Conservation (phyloP, 176 grass and related monocot genomes). For the Oryza glaberrima region DNA sequence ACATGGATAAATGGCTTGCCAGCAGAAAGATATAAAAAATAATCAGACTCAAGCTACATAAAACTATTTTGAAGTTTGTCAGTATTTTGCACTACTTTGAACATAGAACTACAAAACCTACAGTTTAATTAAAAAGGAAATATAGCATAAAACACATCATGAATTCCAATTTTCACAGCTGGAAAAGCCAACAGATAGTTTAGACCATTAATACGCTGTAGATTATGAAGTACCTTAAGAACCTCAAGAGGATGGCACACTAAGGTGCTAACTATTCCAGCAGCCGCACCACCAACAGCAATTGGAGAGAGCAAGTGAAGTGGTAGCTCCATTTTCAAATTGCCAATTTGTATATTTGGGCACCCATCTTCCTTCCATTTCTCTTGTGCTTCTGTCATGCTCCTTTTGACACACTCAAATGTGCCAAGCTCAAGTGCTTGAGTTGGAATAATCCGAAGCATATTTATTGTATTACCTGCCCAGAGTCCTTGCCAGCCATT, state of each 20-base stretch:
- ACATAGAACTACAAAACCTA: not conserved
- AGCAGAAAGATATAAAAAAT: not conserved
- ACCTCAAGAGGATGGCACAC: slow-evolving; percentile 78
- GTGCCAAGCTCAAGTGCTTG: slow-evolving; percentile 78
- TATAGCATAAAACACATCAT: slow-evolving; percentile 6
- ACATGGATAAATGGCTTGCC: not conserved
- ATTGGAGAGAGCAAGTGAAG: slow-evolving; percentile 58
- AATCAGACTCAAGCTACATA: slow-evolving; percentile 6
- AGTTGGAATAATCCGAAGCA: slow-evolving; percentile 69
- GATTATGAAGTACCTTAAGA: slow-evolving; percentile 60
- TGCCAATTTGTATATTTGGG: slow-evolving; percentile 44
- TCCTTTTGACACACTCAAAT: slow-evolving; percentile 70
- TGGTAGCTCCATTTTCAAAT: slow-evolving; percentile 46
- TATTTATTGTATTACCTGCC: slow-evolving; percentile 71
- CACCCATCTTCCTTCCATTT: slow-evolving; percentile 53
- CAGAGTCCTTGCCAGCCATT: slow-evolving; percentile 73
- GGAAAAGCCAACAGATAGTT: slow-evolving; percentile 12
- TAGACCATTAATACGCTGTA: not conserved
- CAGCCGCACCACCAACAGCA: slow-evolving; percentile 67
- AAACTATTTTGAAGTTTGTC: not conserved
- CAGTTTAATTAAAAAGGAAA: slow-evolving; percentile 6
- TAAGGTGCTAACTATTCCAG: slow-evolving; percentile 67
- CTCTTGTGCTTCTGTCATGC: slow-evolving; percentile 47
- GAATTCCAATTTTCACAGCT: not conserved
- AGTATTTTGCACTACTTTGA: not conserved